phyloP scores from a whole-genome alignment of 148 eudicot genomes.

The Suaeda aralocaspica region DNA sequence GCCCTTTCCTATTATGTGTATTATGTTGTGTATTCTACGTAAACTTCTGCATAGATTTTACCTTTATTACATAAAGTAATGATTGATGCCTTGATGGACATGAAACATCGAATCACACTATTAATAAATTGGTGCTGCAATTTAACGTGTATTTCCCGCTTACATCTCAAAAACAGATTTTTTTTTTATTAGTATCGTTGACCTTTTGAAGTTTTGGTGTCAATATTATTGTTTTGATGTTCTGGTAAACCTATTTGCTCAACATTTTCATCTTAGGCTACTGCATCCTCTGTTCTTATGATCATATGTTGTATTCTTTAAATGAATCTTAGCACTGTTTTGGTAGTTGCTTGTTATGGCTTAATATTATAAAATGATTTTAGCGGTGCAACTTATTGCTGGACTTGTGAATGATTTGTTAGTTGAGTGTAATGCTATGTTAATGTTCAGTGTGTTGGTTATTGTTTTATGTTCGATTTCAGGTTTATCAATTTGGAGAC shows the following conservation, averaged over 20 bases:
- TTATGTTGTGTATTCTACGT: neutral
- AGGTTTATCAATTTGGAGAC: constrained; percentile 79
- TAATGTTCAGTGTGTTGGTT: neutral
- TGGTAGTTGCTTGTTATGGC: neutral
- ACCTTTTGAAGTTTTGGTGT: too few relatives aligned
- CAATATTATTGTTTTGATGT: neutral
- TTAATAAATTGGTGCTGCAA: too few relatives aligned
- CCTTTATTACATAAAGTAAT: too few relatives aligned
- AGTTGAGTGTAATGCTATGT: neutral
- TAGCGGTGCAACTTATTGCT: neutral
- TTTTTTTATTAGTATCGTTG: too few relatives aligned
- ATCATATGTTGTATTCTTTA: neutral
- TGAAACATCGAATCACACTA: too few relatives aligned
- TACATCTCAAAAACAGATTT: too few relatives aligned
- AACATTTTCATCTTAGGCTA: too few relatives aligned
- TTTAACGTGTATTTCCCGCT: too few relatives aligned
- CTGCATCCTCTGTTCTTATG: neutral
- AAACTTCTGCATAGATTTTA: neutral
- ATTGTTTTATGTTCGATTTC: constrained; percentile 16
- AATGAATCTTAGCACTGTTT: constrained; percentile 3
- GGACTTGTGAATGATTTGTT: neutral
- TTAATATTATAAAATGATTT: neutral
- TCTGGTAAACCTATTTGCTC: too few relatives aligned
- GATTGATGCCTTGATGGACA: too few relatives aligned
- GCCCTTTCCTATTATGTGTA: neutral